Evolutionary conservation across 352 stramenopile species (phyloP), one percentile per base, ranked within the genome.

Genomic region (Blastocystis sp.): DNA sequence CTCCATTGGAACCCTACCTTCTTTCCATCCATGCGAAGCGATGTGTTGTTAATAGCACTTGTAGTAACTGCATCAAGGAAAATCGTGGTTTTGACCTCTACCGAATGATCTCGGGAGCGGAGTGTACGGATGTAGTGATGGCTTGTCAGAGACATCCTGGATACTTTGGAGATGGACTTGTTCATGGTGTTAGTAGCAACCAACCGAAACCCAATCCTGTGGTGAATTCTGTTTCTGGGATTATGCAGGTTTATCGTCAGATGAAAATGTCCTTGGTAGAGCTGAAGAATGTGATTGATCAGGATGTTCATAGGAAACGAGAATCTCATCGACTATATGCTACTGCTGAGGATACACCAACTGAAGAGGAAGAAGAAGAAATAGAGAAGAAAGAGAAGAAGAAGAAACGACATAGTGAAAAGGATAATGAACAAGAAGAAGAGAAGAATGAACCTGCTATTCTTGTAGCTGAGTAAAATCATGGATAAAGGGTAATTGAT

Each of bases 71-170:
- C 44, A 78, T 44, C 48, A 78, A 78, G 73, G 44, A 84, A 48
- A 84, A 84, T 57, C 73, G 73, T 19, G 73, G 73, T 9, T 84
- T 84, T 37, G 73, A 84, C 24, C 73, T 84, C 44, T 84, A 84
- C n/a, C 73, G 73, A 24, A 42, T 84, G 22, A 68, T 84, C n/a
- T 48, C 73, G 1, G 33, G 73, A 2, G 73, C 73, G 27, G 73
- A 84, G 19, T 84, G 73, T 27, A 53, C 51, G 1, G 73, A 57
- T 0, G 51, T 84, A 51, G 24, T 56, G n/a, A 84, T 84, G 17
- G 22, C 24, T 13, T 84, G 73, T 40, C 6, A 66, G n/a, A 30
- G 53, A 33, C 73, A 84, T 22, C 73, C 73, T 9, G 51, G 73
- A 53, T 84, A 84, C 30, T 64, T 56, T 11, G 48, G 51, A 54